Percentiles rank a stretch among this genome's conserved stretches.
Conservation (phyloP, 2,329 filamentous ascomycete genomes). For the Cercospora zeina region DNA sequence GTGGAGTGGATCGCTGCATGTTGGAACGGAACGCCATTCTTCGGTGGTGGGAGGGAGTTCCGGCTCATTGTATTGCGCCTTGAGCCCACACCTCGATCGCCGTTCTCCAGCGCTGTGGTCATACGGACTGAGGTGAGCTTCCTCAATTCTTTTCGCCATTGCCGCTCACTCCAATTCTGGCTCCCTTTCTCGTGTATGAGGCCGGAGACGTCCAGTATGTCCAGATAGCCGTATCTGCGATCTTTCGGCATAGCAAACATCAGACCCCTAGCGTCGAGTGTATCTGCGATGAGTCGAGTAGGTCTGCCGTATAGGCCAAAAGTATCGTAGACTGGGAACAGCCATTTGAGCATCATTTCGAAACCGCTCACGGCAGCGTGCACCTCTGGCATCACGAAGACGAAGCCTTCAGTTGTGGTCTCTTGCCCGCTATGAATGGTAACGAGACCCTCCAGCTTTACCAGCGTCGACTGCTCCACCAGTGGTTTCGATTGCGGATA, state of each 20-base stretch:
- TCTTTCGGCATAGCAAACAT: constrained; percentile 98
- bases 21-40: constrained; percentile 46
- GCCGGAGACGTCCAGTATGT: constrained; percentile 78
- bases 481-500: constrained; percentile 93
- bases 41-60: constrained; percentile 40
- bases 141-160: constrained; percentile 88
- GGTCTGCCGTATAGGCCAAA: constrained; percentile 91
- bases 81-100: constrained; percentile 34
- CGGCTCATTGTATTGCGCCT: constrained; percentile 48
- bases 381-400: constrained; percentile 96
- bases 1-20: constrained; percentile 44
- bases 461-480: constrained; percentile 88
- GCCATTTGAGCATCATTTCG: constrained; percentile 88
- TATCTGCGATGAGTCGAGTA: constrained; percentile 80
- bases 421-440: constrained; percentile 75
- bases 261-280: constrained; percentile 79
- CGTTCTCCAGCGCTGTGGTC: constrained; percentile 46
- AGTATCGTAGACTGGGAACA: constrained; percentile 92
- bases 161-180: constrained; percentile 74
- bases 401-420: constrained; percentile 84
- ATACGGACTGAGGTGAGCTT: constrained; percentile 81
- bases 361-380: constrained; percentile 91
- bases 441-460: constrained; percentile 91
- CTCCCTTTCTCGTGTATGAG: constrained; percentile 79
- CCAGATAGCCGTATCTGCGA: constrained; percentile 84